Evolutionary conservation across 2,329 filamentous ascomycete species (phyloP), one percentile per base, ranked within the genome.

Genomic region (Penicillium occitanis): DNA sequence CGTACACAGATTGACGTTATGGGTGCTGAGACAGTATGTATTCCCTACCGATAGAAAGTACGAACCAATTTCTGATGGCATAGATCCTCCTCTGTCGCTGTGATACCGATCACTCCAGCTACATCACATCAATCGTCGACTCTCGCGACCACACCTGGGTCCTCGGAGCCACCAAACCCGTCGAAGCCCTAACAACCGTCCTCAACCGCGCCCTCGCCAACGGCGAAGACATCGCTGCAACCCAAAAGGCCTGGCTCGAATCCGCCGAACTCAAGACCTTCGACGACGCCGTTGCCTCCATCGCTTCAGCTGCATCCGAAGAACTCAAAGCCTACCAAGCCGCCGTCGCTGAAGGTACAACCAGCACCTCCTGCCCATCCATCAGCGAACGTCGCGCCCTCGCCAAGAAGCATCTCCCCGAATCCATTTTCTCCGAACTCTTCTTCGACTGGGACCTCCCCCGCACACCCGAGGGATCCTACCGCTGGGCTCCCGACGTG

Each of bases 381-480:
- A 30, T 40, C n/a, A 58, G 35, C 55, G 55, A 58, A 14, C 55
- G 55, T 8, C 55, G 55, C 6, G 55, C 35, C 8, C 55, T 58
- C n/a, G 55, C 55, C 10, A 58, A 42, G 30, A 58, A 58, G 19
- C 35, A 58, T 58, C 55, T 58, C 33, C 33, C 55, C 8, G 55
- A 58, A 25, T 40, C 55, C 35, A 13, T 37, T 19, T 42, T 42
- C 55, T 58, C 55, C 19, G 8, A 58, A 7, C 35, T 58, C 11
- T 58, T 58, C 55, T 58, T 58, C 33, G 55, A 58, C 35, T 58
- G 55, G 30, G 55, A 58, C 19, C 55, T 58, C 13, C 55, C 55
- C 17, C 55, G 55, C n/a, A 58, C 55, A n/a, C 55, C 55, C 11
- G 55, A 58, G 11, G 42, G 42, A 22, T 46, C 42, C 42, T 46